Base-by-base conservation (phyloP, 2,329 filamentous ascomycete genomes). In the Penicillium freii region DNA sequence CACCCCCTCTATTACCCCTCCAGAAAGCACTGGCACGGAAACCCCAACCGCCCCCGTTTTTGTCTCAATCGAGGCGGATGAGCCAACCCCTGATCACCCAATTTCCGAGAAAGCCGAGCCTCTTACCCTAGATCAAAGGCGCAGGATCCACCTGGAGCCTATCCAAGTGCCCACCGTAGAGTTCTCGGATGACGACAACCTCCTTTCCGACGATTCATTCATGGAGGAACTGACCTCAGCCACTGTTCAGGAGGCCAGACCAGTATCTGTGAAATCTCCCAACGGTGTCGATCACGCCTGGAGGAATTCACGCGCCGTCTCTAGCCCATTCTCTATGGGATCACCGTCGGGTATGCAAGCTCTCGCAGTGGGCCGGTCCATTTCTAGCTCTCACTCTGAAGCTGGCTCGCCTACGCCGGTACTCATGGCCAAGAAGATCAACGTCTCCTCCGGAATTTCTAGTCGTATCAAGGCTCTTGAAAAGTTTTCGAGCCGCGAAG, bases 391-490 rank as follows among this genome's bases (percentile, higher is more conserved):
- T 23, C 73, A 71, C 48, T 57, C 63, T 17, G 72, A 73, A 15
- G 65, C 66, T 34, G 62, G 63, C n/a, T 68, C 74, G 17, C 58
- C 70, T 29, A 69, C 69, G 38, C 73, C 75, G n/a, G 74, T 82
- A 15, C 69, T 88, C 49, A 78, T 82, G 46, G 79, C 84, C 4
- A 91, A 90, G 71, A 95, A 92, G 72, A 82, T 87, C 63, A 94
- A 90, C 67, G 84, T 97, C 25, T 92, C 91, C 8, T 92, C 90
- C 9, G 92, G 91, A 65, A 97, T 99, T 59, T 95, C 93, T 3
- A 91, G 93, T 72, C 88, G 94, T 42, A 97, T 97, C 73, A 95
- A 96, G 74, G 92, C 92, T 7, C 80, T 99, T 52, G 90, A 96
- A 71, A 92, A 91, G 73, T 82, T 94, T 54, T 81, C 81, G 4